Conservation (phyloP, 1,284 basidiomycete species). For the Fomitopsis pinicola region DNA sequence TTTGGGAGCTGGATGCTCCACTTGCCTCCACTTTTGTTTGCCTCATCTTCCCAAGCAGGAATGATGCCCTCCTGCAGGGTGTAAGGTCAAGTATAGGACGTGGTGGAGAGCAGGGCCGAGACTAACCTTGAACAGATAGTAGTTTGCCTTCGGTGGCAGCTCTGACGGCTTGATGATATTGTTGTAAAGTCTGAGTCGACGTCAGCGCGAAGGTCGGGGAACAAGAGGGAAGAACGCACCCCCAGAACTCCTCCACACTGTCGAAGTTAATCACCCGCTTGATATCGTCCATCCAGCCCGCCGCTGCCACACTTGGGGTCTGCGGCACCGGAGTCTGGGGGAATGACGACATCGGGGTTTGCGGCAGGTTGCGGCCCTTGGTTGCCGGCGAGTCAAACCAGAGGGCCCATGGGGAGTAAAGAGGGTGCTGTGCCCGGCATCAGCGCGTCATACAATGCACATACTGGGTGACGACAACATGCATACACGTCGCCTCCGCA, state of each 20-base stretch:
- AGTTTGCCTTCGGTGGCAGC: conserved; percentile 94
- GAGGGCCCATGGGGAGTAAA: conserved; percentile 93
- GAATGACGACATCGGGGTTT: conserved; percentile 77
- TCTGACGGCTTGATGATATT: conserved; percentile 97
- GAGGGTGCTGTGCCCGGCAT: conserved; percentile 63
- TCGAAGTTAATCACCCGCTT: conserved; percentile 92
- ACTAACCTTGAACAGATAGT: conserved; percentile 93
- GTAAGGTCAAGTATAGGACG: neutral
- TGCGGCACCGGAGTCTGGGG: conserved; percentile 69
- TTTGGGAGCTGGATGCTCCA: conserved; percentile 98
- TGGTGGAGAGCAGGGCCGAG: neutral
- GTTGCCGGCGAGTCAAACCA: conserved; percentile 95
- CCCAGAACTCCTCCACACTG: conserved; percentile 98
- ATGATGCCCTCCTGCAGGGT: conserved; percentile 80
- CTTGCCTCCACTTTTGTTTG: conserved; percentile 96
- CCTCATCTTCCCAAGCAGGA: conserved; percentile 94
- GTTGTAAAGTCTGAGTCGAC: conserved; percentile 76
- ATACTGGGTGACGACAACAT: neutral
- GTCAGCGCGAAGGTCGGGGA: conserved; percentile 7
- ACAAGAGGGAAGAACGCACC: conserved; percentile 45
- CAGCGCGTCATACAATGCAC: neutral
- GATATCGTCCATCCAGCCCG: conserved; percentile 97
- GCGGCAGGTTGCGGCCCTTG: conserved; percentile 83
- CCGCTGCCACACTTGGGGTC: conserved; percentile 64
- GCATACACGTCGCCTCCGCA: neutral